Percentiles rank a stretch among this genome's conserved stretches.
Conservation (phyloP, 768 basidiomycete species). For the Termitomyces sp. region DNA sequence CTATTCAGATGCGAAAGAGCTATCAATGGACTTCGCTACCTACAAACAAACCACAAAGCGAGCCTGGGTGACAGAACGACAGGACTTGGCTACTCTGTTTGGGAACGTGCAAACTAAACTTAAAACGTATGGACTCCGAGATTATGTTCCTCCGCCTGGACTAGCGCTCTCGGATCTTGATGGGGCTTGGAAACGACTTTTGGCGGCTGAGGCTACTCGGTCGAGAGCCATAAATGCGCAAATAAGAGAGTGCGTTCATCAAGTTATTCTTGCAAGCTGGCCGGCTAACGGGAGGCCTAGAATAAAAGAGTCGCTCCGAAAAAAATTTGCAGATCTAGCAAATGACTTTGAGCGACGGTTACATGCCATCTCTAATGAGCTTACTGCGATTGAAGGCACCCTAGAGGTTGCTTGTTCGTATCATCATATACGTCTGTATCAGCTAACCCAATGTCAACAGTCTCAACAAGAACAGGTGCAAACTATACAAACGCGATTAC, state of each 20-base stretch:
- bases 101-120: slow-evolving; percentile 94
- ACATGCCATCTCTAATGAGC: slow-evolving; percentile 59
- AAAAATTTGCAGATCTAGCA: slow-evolving; percentile 71
- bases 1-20: slow-evolving; percentile 77
- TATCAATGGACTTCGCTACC: slow-evolving; percentile 62
- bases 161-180: slow-evolving; percentile 72
- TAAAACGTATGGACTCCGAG: slow-evolving; percentile 79
- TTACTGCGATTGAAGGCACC: slow-evolving; percentile 72
- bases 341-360: slow-evolving; percentile 71
- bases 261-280: background rate
- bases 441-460: slow-evolving; percentile 27
- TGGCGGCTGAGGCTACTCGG: slow-evolving; percentile 69
- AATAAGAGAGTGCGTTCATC: slow-evolving; percentile 68
- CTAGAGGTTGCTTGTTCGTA: slow-evolving; percentile 49
- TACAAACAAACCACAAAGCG: slow-evolving; percentile 89
- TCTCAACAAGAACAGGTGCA: slow-evolving; percentile 69
- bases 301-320: slow-evolving; percentile 77
- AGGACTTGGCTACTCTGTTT: slow-evolving; percentile 83
- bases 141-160: slow-evolving; percentile 77
- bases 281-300: slow-evolving; percentile 30
- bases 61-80: slow-evolving; percentile 83
- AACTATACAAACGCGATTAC: slow-evolving; percentile 62
- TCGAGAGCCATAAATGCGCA: slow-evolving; percentile 84
- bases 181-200: slow-evolving; percentile 64
- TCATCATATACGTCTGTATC: background rate